These are phyloP conservation scores for Lathyrus oleraceus DNA, from an alignment of 306 rosid genomes.

Conservation along the genomic window DNA sequence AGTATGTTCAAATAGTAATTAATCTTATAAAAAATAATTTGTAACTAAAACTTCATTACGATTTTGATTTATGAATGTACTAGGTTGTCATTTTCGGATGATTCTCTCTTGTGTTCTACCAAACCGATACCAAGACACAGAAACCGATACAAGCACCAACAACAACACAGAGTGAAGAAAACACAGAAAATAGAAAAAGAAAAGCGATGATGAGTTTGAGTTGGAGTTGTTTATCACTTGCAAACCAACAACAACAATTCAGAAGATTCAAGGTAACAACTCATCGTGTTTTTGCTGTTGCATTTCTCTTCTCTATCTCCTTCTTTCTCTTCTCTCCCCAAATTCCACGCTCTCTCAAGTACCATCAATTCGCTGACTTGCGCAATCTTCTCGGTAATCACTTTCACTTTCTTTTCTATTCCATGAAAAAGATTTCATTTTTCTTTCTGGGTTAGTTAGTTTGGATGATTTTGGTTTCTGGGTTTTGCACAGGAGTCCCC, in stretches of 20 bases:
- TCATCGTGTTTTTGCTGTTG: slow-evolving; percentile 37
- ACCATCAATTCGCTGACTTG: slow-evolving; percentile 59
- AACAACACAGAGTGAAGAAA: not conserved
- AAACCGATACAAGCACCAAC: not conserved
- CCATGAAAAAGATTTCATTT: not conserved
- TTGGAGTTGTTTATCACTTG: slow-evolving; percentile 38
- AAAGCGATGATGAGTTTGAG: slow-evolving; percentile 35
- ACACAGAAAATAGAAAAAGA: not conserved
- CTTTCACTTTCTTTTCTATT: not conserved
- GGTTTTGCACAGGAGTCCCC: slow-evolving; percentile 61
- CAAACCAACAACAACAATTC: slow-evolving; percentile 31
- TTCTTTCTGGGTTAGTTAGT: slow-evolving; percentile 18
- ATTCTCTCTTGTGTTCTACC: not conserved
- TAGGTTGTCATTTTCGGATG: not conserved
- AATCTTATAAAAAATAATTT: no score
- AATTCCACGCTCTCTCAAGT: slow-evolving; percentile 54
- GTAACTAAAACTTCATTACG: no score
- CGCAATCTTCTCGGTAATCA: slow-evolving; percentile 60
- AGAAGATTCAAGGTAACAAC: slow-evolving; percentile 40
- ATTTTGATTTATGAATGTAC: not conserved
- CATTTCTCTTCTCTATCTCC: slow-evolving; percentile 44
- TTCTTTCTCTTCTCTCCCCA: slow-evolving; percentile 49
- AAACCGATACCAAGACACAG: not conserved
- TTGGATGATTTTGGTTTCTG: slow-evolving; percentile 33
- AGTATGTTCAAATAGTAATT: no score